Evolutionary conservation across 129 eudicot species (phyloP), one percentile per base, ranked within the genome.

Genomic region (Dittrichia graveolens): DNA sequence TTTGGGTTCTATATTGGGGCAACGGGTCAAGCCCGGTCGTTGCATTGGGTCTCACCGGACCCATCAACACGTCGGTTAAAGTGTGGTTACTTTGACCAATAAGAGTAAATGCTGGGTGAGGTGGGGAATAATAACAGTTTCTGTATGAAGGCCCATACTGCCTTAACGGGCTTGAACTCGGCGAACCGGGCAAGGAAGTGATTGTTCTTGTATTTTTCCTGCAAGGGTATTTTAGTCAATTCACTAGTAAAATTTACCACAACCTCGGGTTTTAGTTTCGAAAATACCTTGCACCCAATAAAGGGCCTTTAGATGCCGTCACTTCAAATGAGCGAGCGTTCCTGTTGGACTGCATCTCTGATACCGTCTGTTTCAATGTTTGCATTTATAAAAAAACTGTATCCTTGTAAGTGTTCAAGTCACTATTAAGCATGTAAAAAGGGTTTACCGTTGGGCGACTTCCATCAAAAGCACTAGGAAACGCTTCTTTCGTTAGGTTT

Each of bases 151-250:
- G 73, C 56, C 83, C 89, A 45, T 78, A 53, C n/a, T 77, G 89
- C 46, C 95, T 68, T 37, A 87, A 57, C 1, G 96, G 98, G 60
- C 98, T 92, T 35, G 98, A 85, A 13, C 79, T 67, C 16, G 98
- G 98, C 50, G 98, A 92, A 41, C 89, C 98, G 3, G 98, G 98
- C 84, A 92, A 79, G 16, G 98, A 92, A 46, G 88, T 78, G 34
- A 89, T 89, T 24, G 88, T 79, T 75, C 94, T 86, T 52, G 85
- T 44, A 49, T 56, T 83, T 52, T 80, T 89, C 89, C 98, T 92
- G 86, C 19, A 61, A 45, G 18, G 77, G 56, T 14, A 46, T 45
- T 72, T 60, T 60, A 60, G 9, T 46, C 11, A 59, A 58, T 72
- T 44, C 53, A 47, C 35, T 62, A 56, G 9, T 13, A 40, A 47